Percentiles rank a stretch among this genome's conserved stretches.
These are phyloP conservation scores for Pichia pseudocactophila DNA, from an alignment of 805 yeast genomes.

Conservation along the genomic window DNA sequence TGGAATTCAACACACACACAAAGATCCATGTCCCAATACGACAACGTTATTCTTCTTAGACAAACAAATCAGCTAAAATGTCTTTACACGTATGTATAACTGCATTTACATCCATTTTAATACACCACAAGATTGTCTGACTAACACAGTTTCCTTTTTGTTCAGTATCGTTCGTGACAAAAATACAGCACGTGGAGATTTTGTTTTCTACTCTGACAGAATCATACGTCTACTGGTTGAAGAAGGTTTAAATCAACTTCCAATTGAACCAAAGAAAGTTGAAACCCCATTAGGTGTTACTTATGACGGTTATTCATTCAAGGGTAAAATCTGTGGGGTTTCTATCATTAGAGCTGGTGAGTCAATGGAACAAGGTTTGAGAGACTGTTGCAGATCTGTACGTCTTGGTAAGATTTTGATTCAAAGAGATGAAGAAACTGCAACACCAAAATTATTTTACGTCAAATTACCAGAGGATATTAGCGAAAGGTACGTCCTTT, in stretches of 20 bases:
- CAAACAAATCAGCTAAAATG: constrained; percentile 88
- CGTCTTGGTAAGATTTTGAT: constrained; percentile 93
- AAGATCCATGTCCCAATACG: constrained; percentile 14
- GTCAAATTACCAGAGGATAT: constrained; percentile 94
- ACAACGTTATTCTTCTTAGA: constrained; percentile 61
- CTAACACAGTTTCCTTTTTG: not conserved
- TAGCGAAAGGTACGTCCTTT: constrained; percentile 75
- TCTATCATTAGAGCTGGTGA: constrained; percentile 98
- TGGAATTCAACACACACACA: no score
- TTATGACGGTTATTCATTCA: constrained; percentile 70
- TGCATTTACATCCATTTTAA: not conserved
- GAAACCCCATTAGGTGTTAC: constrained; percentile 68
- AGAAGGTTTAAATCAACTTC: constrained; percentile 89
- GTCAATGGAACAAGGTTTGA: constrained; percentile 95
- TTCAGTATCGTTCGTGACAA: constrained; percentile 69
- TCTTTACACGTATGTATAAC: constrained; percentile 50
- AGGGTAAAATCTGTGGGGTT: constrained; percentile 96
- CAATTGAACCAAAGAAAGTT: constrained; percentile 63
- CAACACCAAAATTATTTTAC: constrained; percentile 82
- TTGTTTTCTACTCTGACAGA: constrained; percentile 91
- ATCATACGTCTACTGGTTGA: constrained; percentile 90
- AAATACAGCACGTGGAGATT: constrained; percentile 77
- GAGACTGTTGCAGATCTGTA: constrained; percentile 95
- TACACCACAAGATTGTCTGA: not conserved
- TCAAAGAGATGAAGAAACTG: constrained; percentile 98